Conservation (phyloP, 768 basidiomycete genomes). For the Trametes cubensis region DNA sequence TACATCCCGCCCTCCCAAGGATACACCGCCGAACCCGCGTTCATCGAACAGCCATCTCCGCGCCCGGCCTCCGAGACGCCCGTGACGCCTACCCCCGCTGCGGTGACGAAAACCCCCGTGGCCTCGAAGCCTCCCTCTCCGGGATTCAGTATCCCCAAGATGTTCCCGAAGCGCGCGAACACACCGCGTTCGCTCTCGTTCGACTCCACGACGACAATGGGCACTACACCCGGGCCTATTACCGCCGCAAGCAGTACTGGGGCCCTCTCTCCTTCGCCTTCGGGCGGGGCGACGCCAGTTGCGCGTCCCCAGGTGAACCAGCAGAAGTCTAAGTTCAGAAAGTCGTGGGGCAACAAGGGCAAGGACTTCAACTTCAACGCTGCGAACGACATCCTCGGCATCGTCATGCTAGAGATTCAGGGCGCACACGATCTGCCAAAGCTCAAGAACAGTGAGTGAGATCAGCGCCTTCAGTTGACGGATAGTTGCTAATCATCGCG, state of each 20-base stretch:
- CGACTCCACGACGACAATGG: slow-evolving; percentile 22
- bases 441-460: slow-evolving; percentile 78
- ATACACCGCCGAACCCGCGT: not conserved
- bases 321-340: slow-evolving; percentile 44
- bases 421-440: slow-evolving; percentile 82
- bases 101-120: slow-evolving; percentile 29
- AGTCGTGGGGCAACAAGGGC: slow-evolving; percentile 44
- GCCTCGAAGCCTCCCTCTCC: slow-evolving; percentile 32
- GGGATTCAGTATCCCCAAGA: slow-evolving; percentile 34
- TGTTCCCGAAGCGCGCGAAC: slow-evolving; percentile 41
- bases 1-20: slow-evolving; percentile 19
- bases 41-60: slow-evolving; percentile 22
- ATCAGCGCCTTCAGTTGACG: not conserved
- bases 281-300: slow-evolving; percentile 26
- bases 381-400: slow-evolving; percentile 84
- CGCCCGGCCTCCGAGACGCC: slow-evolving; percentile 28
- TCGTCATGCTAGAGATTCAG: slow-evolving; percentile 93
- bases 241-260: slow-evolving; percentile 25
- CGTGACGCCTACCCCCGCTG: slow-evolving; percentile 28
- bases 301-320: slow-evolving; percentile 22
- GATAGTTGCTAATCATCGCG: not conserved
- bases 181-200: slow-evolving; percentile 37
- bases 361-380: slow-evolving; percentile 63
- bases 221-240: slow-evolving; percentile 3
- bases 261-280: slow-evolving; percentile 19